These are phyloP conservation scores for Alternaria viburni DNA, from an alignment of 2,329 filamentous ascomycete genomes.

Conservation along the genomic window DNA sequence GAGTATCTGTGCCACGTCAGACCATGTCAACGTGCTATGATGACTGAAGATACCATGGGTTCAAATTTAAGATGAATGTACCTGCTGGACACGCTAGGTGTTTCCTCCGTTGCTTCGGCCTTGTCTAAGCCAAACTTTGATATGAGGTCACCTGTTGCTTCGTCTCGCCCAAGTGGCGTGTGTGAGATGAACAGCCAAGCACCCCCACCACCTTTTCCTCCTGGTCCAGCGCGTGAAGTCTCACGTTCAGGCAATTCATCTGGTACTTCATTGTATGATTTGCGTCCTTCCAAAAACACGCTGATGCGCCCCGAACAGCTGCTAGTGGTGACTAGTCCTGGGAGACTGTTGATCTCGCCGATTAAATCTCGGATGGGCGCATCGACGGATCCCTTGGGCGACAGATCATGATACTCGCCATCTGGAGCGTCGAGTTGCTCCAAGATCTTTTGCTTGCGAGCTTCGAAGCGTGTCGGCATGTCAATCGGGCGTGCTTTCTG, in stretches of 20 bases:
- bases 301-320: conserved; percentile 89
- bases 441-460: conserved; percentile 76
- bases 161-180: conserved; percentile 62
- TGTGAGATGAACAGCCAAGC: conserved; percentile 90
- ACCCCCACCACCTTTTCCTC: conserved; percentile 81
- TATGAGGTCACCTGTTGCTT: conserved; percentile 21
- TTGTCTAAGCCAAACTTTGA: conserved; percentile 50
- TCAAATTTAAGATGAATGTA: conserved; percentile 89
- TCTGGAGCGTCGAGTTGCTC: conserved; percentile 71
- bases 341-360: conserved; percentile 73
- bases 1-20: conserved; percentile 70
- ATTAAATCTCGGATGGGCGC: conserved; percentile 78
- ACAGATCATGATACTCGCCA: conserved; percentile 78
- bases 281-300: conserved; percentile 83
- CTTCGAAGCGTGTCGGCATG: conserved; percentile 46
- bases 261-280: conserved; percentile 40
- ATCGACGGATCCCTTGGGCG: conserved; percentile 88
- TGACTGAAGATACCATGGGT: conserved; percentile 73
- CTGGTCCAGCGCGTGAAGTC: conserved; percentile 64
- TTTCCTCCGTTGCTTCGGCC: not conserved
- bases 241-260: conserved; percentile 19
- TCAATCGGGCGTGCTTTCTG: not conserved
- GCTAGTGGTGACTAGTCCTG: conserved; percentile 87
- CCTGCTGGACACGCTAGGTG: conserved; percentile 42
- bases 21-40: not conserved